Percentiles rank a stretch among this genome's conserved stretches.
phyloP scores from a whole-genome alignment of 1,284 basidiomycete genomes.

The Puccinia brachypodii region DNA sequence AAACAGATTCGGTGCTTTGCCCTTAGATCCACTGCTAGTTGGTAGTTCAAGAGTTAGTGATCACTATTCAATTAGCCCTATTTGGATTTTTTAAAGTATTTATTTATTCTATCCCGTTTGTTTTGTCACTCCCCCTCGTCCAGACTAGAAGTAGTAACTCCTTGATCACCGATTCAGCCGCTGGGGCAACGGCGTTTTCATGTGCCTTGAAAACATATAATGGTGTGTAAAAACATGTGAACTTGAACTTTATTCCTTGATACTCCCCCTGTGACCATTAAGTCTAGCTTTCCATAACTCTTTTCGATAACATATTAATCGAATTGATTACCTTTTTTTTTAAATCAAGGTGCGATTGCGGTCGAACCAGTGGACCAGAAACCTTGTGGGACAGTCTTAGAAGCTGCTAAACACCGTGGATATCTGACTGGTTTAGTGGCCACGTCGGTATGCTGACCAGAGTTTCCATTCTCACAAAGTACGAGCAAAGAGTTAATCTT shows the following conservation, averaged over 20 bases:
- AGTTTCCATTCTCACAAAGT: background rate
- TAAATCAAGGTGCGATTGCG: conserved; percentile 54
- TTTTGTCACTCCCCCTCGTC: background rate
- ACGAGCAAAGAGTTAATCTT: background rate
- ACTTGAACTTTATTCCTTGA: background rate
- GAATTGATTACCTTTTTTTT: background rate
- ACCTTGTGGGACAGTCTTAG: conserved; percentile 58
- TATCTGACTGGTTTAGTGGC: conserved; percentile 57
- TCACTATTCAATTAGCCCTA: too few species aligned
- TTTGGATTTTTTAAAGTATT: too few species aligned
- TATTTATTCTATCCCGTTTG: too few species aligned
- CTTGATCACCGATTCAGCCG: conserved; percentile 58
- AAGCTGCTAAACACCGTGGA: conserved; percentile 57
- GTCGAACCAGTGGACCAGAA: conserved; percentile 53
- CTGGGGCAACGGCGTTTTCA: conserved; percentile 58
- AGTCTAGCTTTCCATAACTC: background rate
- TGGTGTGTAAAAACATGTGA: conserved; percentile 49
- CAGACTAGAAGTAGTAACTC: conserved; percentile 56
- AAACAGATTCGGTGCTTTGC: conserved; percentile 44
- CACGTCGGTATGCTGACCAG: conserved; percentile 52
- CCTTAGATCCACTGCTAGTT: conserved; percentile 57
- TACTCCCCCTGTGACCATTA: background rate
- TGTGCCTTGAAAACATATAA: conserved; percentile 58
- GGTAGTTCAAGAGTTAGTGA: conserved; percentile 53
- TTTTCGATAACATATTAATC: background rate